Conservation (phyloP, 352 stramenopile genomes). For the Globisporangium nodosum region DNA sequence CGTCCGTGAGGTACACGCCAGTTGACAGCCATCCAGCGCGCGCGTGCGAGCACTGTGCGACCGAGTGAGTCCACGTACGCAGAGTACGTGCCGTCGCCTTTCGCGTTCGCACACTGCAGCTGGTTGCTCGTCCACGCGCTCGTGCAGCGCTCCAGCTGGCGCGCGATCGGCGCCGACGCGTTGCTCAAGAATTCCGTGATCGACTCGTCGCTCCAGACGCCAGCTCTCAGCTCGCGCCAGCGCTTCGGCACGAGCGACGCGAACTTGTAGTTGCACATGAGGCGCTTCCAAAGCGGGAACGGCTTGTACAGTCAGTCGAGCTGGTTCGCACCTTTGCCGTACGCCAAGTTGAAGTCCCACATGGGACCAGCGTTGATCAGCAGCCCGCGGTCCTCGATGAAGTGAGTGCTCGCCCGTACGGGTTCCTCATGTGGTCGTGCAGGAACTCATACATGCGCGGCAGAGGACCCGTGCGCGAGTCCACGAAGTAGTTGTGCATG, state of each 20-base stretch:
- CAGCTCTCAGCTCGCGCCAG: constrained; percentile 37
- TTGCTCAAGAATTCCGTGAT: constrained; percentile 40
- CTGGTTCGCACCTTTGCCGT: constrained; percentile 29
- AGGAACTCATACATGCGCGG: constrained; percentile 52
- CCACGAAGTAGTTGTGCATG: constrained; percentile 63
- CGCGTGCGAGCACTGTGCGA: constrained; percentile 26
- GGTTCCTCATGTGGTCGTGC: constrained; percentile 65
- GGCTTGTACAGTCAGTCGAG: constrained; percentile 52
- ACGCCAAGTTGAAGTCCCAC: constrained; percentile 72
- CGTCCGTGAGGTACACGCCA: constrained; percentile 40
- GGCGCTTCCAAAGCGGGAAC: constrained; percentile 53
- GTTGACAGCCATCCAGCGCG: constrained; percentile 67
- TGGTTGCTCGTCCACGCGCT: constrained; percentile 46
- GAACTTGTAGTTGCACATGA: constrained; percentile 72
- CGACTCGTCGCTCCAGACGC: constrained; percentile 45
- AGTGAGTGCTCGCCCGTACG: constrained; percentile 61
- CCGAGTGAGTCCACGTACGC: constrained; percentile 32
- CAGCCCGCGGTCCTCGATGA: constrained; percentile 62
- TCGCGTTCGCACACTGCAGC: constrained; percentile 51
- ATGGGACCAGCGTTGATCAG: constrained; percentile 63
- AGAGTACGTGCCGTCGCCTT: constrained; percentile 27
- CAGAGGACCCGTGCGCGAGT: constrained; percentile 38
- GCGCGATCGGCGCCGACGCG: constrained; percentile 30
- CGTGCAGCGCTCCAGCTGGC: constrained; percentile 38
- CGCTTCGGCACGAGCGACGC: constrained; percentile 47